A percentile compares a stretch with the other conserved stretches of the same genome.
These are phyloP conservation scores for Rhodofomes roseus DNA, from an alignment of 1,284 basidiomycete genomes.

Conservation along the genomic window DNA sequence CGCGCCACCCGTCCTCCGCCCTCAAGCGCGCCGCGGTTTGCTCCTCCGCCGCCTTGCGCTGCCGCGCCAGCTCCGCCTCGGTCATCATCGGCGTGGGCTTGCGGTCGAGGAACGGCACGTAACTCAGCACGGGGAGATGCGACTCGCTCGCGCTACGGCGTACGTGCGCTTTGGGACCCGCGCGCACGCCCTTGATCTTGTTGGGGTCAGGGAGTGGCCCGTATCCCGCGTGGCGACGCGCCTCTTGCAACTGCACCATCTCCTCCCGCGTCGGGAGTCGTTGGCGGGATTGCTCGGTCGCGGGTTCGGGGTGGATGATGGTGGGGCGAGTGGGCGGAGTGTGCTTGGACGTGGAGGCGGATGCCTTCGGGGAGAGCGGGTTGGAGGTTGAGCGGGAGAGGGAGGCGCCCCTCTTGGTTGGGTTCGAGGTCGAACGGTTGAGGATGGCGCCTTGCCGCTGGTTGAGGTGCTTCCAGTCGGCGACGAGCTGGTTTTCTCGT, in stretches of 20 bases:
- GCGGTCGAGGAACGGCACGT: background rate
- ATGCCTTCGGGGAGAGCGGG: background rate
- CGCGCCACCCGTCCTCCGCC: background rate
- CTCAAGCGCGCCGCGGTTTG: background rate
- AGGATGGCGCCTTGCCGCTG: background rate
- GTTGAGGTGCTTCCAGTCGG: background rate
- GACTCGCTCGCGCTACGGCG: background rate
- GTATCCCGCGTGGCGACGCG: background rate
- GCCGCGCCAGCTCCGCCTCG: background rate
- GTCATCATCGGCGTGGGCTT: background rate
- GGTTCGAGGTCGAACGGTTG: background rate
- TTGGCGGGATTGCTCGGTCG: background rate
- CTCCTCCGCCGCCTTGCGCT: background rate
- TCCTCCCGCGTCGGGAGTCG: background rate
- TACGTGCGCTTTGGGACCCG: background rate
- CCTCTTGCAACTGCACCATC: background rate
- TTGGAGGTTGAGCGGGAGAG: background rate
- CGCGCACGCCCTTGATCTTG: background rate
- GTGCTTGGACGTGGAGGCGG: background rate
- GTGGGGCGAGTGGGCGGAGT: background rate
- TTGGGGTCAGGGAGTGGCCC: background rate
- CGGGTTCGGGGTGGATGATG: background rate
- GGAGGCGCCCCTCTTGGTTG: background rate
- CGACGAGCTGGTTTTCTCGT: background rate
- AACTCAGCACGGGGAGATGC: background rate